Percentiles rank a stretch among this genome's conserved stretches.
Conservation (phyloP, 352 stramenopile genomes). For the Phytophthora multivora region DNA sequence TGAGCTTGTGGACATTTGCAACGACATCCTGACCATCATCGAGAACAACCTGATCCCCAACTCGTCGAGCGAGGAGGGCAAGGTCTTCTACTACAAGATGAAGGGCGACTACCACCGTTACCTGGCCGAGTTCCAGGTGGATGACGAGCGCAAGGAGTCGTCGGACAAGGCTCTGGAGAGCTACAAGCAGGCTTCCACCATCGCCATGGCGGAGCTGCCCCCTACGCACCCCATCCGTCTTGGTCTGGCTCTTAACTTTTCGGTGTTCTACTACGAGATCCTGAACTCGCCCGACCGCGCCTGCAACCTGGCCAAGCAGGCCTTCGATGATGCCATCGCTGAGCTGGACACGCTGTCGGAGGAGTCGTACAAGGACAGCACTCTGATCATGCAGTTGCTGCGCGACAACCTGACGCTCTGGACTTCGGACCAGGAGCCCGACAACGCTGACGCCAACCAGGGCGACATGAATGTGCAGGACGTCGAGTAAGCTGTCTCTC, state of each 20-base stretch:
- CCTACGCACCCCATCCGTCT: constrained; percentile 99
- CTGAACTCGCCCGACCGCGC: constrained; percentile 95
- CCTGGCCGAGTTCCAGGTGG: constrained; percentile 98
- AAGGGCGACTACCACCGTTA: constrained; percentile 99
- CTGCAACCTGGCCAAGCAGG: constrained; percentile 95
- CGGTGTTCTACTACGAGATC: constrained; percentile 99
- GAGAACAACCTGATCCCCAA: constrained; percentile 98
- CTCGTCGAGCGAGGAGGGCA: constrained; percentile 96
- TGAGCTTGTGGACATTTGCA: constrained; percentile 97
- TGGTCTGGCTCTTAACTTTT: constrained; percentile 99
- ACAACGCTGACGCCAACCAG: constrained; percentile 90
- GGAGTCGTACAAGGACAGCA: constrained; percentile 99
- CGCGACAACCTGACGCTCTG: constrained; percentile 99
- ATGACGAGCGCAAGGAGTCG: constrained; percentile 94
- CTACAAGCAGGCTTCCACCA: constrained; percentile 86
- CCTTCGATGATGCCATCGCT: constrained; percentile 99
- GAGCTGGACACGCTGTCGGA: constrained; percentile 99
- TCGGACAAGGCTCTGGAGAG: constrained; percentile 83
- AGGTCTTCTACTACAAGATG: constrained; percentile 99
- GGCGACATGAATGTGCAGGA: constrained; percentile 88
- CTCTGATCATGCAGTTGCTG: constrained; percentile 99
- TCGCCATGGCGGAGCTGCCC: constrained; percentile 96
- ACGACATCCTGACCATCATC: constrained; percentile 98
- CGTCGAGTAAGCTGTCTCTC: constrained; percentile 52
- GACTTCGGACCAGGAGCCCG: constrained; percentile 96